phyloP scores from a whole-genome alignment of 164 flowering plant species.

The Umbilicus rupestris region DNA sequence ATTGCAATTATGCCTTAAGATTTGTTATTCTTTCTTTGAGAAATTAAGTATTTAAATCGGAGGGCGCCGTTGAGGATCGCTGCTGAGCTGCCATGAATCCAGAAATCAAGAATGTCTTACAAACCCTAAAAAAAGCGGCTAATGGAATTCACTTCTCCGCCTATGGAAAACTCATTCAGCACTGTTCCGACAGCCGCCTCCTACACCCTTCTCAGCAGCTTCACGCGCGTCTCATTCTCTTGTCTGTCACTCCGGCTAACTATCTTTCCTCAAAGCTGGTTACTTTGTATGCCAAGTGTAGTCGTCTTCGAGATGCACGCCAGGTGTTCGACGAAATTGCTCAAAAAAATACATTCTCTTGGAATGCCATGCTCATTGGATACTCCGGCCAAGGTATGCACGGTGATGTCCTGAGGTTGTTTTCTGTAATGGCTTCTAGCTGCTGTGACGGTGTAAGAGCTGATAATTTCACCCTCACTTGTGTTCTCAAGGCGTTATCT shows the following conservation, averaged over 20 bases:
- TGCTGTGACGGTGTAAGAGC: slow-evolving; percentile 11
- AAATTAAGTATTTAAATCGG: background rate
- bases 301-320: slow-evolving; percentile 26
- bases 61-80: background rate
- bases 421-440: slow-evolving; percentile 20
- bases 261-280: slow-evolving; percentile 62
- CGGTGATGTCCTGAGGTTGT: slow-evolving; percentile 26
- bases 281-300: slow-evolving; percentile 35
- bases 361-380: slow-evolving; percentile 55
- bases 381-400: slow-evolving; percentile 26
- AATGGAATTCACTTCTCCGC: slow-evolving; percentile 25
- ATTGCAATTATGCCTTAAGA: background rate
- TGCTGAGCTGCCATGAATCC: background rate
- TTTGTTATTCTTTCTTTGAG: background rate
- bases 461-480: slow-evolving; percentile 35
- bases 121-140: slow-evolving; percentile 12
- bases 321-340: slow-evolving; percentile 62
- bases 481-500: slow-evolving; percentile 54
- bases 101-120: background rate
- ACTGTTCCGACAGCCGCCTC: slow-evolving; percentile 14
- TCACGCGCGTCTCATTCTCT: slow-evolving; percentile 46
- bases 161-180: slow-evolving; percentile 43
- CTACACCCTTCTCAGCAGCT: slow-evolving; percentile 21
- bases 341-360: slow-evolving; percentile 37
- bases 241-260: slow-evolving; percentile 37